Evolutionary conservation across 2,329 filamentous ascomycete species (phyloP).

Genomic region (Fusarium avenaceum): DNA sequence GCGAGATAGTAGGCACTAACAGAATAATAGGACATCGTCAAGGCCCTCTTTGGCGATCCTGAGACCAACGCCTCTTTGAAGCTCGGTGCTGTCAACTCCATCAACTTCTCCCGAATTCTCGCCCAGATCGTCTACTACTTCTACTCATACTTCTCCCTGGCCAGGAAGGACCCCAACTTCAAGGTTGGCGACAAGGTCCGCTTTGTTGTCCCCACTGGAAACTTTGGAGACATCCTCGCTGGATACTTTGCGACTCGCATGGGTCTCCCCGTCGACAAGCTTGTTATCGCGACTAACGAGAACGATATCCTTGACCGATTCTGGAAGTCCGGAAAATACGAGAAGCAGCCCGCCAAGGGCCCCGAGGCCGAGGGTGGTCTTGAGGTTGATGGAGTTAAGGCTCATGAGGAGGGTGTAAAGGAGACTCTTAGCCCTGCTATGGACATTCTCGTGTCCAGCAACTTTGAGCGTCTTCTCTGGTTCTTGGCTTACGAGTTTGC

Average conservation of each 20-base stretch:
- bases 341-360: conserved; percentile 79
- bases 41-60: conserved; percentile 88
- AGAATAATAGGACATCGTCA: conserved; percentile 73
- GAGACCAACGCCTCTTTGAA: conserved; percentile 86
- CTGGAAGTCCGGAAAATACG: conserved; percentile 90
- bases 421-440: conserved; percentile 95
- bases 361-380: conserved; percentile 73
- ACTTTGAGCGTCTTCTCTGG: conserved; percentile 97
- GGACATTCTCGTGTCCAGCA: conserved; percentile 96
- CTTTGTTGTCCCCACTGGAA: conserved; percentile 93
- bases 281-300: conserved; percentile 94
- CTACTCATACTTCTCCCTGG: conserved; percentile 89
- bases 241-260: conserved; percentile 93
- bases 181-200: conserved; percentile 77
- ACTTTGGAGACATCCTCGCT: conserved; percentile 93
- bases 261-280: conserved; percentile 88
- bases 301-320: conserved; percentile 98
- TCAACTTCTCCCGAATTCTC: conserved; percentile 95
- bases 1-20: background rate
- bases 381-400: conserved; percentile 70
- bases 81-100: conserved; percentile 94
- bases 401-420: conserved; percentile 81
- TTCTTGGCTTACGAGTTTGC: conserved; percentile 85
- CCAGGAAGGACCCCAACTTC: conserved; percentile 70
- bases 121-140: conserved; percentile 99